Evolutionary conservation across 1,284 basidiomycete genomes (phyloP).

Genomic region (Boletus mariae): DNA sequence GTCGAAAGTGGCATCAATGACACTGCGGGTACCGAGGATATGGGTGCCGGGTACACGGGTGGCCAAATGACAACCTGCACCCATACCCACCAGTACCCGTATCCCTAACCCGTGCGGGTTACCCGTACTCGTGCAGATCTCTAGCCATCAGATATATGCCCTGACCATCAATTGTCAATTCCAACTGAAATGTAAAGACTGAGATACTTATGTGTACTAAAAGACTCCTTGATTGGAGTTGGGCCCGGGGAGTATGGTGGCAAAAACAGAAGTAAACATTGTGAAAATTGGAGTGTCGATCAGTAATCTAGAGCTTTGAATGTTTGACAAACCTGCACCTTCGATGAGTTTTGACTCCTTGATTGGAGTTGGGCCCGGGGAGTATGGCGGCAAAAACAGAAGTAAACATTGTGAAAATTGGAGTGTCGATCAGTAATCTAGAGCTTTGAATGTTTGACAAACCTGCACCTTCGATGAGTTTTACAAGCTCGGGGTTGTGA

Average conservation of each 20-base stretch:
- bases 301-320: too few relatives aligned
- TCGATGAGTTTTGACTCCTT: too few relatives aligned
- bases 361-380: background rate
- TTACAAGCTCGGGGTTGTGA: background rate
- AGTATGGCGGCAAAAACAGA: background rate
- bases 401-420: background rate
- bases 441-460: background rate
- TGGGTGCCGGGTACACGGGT: too few relatives aligned
- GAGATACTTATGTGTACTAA: background rate
- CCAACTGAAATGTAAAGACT: background rate
- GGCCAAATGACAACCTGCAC: too few relatives aligned
- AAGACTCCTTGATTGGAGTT: background rate
- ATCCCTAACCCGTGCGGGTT: too few relatives aligned
- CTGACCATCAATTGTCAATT: background rate
- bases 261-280: background rate
- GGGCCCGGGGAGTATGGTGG: background rate
- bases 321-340: background rate
- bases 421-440: too few relatives aligned
- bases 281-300: background rate
- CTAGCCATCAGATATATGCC: background rate
- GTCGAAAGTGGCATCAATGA: too few relatives aligned
- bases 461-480: background rate
- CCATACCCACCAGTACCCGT: too few relatives aligned
- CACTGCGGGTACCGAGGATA: too few relatives aligned
- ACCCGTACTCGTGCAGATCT: too few relatives aligned